A percentile compares a stretch with the other conserved stretches of the same genome.
Evolutionary conservation across 2,329 filamentous ascomycete species (phyloP).

Genomic region (Colletotrichum lindemuthianum): DNA sequence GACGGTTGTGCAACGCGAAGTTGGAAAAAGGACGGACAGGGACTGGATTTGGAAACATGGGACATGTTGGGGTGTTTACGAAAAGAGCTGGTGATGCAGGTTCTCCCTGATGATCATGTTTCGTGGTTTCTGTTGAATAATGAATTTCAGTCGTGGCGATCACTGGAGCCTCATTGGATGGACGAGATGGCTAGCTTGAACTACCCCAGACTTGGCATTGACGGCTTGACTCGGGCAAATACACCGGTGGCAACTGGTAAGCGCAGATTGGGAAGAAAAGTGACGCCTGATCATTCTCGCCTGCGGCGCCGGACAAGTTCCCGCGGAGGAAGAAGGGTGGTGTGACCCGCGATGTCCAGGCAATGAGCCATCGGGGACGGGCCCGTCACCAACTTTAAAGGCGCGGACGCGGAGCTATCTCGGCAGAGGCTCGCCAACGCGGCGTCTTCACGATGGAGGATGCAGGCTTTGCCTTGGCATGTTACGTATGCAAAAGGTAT

Average conservation of each 20-base stretch:
- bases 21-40: no score
- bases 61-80: no score
- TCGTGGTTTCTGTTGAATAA: no score
- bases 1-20: no score
- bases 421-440: constrained; percentile 24
- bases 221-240: constrained; percentile 15
- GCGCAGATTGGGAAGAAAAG: neutral
- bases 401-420: constrained; percentile 20
- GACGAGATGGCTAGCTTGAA: neutral
- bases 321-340: neutral
- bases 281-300: neutral
- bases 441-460: constrained; percentile 19
- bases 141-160: no score
- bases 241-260: neutral
- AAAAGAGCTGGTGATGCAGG: no score
- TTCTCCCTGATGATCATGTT: no score
- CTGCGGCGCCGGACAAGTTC: neutral
- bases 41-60: no score
- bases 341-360: constrained; percentile 8
- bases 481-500: no score
- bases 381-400: constrained; percentile 21
- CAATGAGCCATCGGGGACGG: neutral
- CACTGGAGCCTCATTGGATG: no score
- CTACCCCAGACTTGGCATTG: constrained; percentile 14
- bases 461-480: neutral